Evolutionary conservation across 306 rosid species (phyloP), one percentile per base, ranked within the genome.

Genomic region (Fragaria vesca): DNA sequence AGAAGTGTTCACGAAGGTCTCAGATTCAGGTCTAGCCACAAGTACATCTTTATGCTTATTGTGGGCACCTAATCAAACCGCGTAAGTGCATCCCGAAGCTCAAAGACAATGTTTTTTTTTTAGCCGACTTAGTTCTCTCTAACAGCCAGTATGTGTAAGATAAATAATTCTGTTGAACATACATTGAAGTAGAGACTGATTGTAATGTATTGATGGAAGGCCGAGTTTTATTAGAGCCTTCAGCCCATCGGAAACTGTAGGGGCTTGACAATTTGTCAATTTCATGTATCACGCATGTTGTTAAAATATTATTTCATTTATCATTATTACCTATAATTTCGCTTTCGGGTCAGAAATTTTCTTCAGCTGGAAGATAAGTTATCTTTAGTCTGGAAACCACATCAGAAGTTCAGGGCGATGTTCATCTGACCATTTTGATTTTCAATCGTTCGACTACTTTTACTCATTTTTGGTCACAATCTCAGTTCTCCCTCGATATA

Each of bases 1-100:
- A 71, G 74, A 88, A 84, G 67, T 93, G 97, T 79, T 87, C 96
- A 2, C 91, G 95, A 47, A 83, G 78, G 85, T 87, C 95, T 60
- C 86, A 83, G 73, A 75, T 85, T 83, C 83, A 69, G 54, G 80
- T 82, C 36, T 76, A 80, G 71, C 81, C 68, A 60, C 42, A 26
- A 17, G 68, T 30, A 9, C 38, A 3, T 50, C 66, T 66, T 51
- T 32, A 3, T 65, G 50, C 57, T 65, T 32, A 28, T 28, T 0
- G 18, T 21, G 62, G 26, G 55, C 16, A 30, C 28, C 38, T 32
- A 78, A 45, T 47, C 6, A 61, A 78, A n/a, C 67, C 57, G 45
- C 8, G 8, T 6, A 12, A 48, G 73, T 17, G 32, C 66, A 52
- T 60, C 21, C 34, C 12, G 9, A 12, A 34, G 69, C 68, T 57